phyloP scores from a whole-genome alignment of 2,329 filamentous ascomycete species.

The Epichloe uncinata region DNA sequence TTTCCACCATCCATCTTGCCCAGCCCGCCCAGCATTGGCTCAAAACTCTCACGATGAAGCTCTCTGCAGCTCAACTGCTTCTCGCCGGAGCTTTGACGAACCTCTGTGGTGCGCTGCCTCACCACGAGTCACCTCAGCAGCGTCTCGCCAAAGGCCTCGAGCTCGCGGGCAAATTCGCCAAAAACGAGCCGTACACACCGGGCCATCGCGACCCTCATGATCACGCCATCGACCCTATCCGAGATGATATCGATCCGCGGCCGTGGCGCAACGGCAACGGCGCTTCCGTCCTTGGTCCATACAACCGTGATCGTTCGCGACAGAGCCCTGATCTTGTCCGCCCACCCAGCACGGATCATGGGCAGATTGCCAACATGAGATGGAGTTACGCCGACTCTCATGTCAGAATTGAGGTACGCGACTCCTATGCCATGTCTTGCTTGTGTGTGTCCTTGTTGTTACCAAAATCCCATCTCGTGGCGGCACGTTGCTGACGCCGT shows the following conservation, averaged over 20 bases:
- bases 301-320: slow-evolving; percentile 52
- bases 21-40: neutral
- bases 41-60: slow-evolving; percentile 14
- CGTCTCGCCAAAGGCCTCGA: slow-evolving; percentile 37
- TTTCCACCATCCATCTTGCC: neutral
- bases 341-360: slow-evolving; percentile 60
- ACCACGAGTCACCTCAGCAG: slow-evolving; percentile 40
- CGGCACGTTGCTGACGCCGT: slow-evolving; percentile 2
- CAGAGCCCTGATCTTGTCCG: slow-evolving; percentile 61
- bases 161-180: slow-evolving; percentile 28
- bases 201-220: slow-evolving; percentile 49
- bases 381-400: slow-evolving; percentile 59
- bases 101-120: slow-evolving; percentile 15
- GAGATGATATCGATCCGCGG: slow-evolving; percentile 47
- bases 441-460: neutral
- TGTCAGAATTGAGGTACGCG: slow-evolving; percentile 44
- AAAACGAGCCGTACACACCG: slow-evolving; percentile 42
- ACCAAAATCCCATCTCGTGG: neutral
- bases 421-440: neutral
- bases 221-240: slow-evolving; percentile 45
- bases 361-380: slow-evolving; percentile 55
- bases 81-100: slow-evolving; percentile 12
- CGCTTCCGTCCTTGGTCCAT: slow-evolving; percentile 53
- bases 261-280: slow-evolving; percentile 53
- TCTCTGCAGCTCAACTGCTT: slow-evolving; percentile 14